Percentiles rank a stretch among this genome's conserved stretches.
Conservation (phyloP, 225 moss, liverwort and hornwort genomes). For the Antitrichia curtipendula region DNA sequence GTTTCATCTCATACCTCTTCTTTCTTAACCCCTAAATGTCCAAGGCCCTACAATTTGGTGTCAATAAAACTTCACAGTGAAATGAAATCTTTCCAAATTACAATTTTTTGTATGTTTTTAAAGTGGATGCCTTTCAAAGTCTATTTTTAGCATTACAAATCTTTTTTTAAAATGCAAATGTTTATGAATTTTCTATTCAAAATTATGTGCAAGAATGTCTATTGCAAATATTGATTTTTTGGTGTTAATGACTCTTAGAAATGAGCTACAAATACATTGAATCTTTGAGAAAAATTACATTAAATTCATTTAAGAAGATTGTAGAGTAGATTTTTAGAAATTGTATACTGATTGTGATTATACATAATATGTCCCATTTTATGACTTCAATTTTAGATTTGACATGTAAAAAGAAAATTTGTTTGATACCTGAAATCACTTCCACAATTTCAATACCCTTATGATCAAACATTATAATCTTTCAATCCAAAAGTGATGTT, state of each 20-base stretch:
- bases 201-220: not conserved
- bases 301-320: not conserved
- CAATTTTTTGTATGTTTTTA: not conserved
- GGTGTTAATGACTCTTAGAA: accelerated
- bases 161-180: accelerated
- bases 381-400: not conserved
- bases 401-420: not conserved
- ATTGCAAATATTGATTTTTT: not conserved
- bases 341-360: not conserved
- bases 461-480: not conserved
- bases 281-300: accelerated
- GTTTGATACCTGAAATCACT: not conserved
- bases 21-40: not conserved
- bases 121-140: not conserved
- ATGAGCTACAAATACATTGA: not conserved
- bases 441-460: not conserved
- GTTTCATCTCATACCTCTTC: not conserved
- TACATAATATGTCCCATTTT: not conserved
- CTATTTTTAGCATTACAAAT: not conserved
- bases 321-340: not conserved
- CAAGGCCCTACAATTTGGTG: not conserved
- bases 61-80: not conserved
- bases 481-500: not conserved
- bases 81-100: not conserved
- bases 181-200: not conserved